Base-by-base conservation (phyloP, 1,284 basidiomycete species). In the Ustilago cynodontis region DNA sequence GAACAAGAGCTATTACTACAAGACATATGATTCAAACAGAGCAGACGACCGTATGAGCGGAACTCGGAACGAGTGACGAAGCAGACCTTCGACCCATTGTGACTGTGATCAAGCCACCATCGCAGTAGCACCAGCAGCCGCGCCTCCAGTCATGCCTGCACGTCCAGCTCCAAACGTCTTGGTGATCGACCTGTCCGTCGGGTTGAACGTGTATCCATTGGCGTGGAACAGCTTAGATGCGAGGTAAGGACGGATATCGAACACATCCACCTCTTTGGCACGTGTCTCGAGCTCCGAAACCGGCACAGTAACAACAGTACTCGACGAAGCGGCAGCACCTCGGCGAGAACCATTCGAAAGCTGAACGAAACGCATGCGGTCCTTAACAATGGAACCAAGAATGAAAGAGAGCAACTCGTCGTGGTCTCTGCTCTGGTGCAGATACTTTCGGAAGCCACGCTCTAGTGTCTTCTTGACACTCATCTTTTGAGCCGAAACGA, bases 401-500 rank as follows among this genome's bases (percentile, higher is more conserved):
- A 99, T 88, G 90, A 98, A 99, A 2, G 94, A 90, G 35, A 99
- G 89, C 64, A 99, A 87, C 86, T 99, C 97, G 87, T 99, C 95
- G 86, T 96, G 80, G 85, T 99, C 97, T 66, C 92, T 91, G 14
- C 94, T 92, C 83, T 95, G 93, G 55, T 95, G 94, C 50, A 99
- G 90, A 86, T 99, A 99, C 87, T 98, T 98, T 73, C 96, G 91
- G 92, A 98, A 96, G 3, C 82, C 78, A 9, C 97, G 89, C 87
- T 99, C 94, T 49, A 99, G 89, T 18, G 95, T 95, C 88, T 94
- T 96, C 90, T 98, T 98, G 88, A 99, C 95, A 71, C 93, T 94
- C 90, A 95, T 93, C 89, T 99, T 99, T 86, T 99, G 97, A 20
- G 96, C 93, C 79, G 88, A 94, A 65, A 99, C 93, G 86, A 99